phyloP scores from a whole-genome alignment of 2,329 filamentous ascomycete species.

The Chaetomium sp. region DNA sequence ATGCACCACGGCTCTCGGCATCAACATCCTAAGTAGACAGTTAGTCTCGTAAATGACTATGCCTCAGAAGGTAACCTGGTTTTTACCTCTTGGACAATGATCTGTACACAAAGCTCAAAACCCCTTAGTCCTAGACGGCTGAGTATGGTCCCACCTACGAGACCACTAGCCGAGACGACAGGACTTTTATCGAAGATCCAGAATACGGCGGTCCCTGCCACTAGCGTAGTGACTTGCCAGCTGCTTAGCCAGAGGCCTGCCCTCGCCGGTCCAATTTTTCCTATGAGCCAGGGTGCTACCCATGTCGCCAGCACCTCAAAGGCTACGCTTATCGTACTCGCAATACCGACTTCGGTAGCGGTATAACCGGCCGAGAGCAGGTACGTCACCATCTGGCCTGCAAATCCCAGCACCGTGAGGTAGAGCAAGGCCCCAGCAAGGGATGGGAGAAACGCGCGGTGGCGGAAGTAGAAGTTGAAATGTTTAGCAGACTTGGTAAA shows the following conservation, averaged over 20 bases:
- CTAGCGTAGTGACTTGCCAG: slow-evolving; percentile 55
- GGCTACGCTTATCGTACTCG: slow-evolving; percentile 44
- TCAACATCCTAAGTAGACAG: slow-evolving; percentile 43
- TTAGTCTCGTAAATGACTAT: background rate
- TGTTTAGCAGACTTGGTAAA: background rate
- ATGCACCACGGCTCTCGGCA: slow-evolving; percentile 37
- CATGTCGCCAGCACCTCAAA: slow-evolving; percentile 57
- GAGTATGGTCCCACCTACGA: slow-evolving; percentile 46
- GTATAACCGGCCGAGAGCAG: slow-evolving; percentile 37
- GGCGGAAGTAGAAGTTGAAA: slow-evolving; percentile 41
- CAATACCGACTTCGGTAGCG: slow-evolving; percentile 37
- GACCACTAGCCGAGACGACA: slow-evolving; percentile 37
- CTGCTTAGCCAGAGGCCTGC: slow-evolving; percentile 63
- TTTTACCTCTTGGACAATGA: slow-evolving; percentile 16
- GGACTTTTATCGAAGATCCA: slow-evolving; percentile 17
- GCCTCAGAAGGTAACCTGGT: background rate
- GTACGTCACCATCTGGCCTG: slow-evolving; percentile 40
- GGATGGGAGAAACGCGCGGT: slow-evolving; percentile 53
- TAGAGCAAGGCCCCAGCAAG: slow-evolving; percentile 54
- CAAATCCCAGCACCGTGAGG: slow-evolving; percentile 52
- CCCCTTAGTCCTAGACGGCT: slow-evolving; percentile 57
- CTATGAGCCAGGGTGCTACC: slow-evolving; percentile 49
- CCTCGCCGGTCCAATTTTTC: slow-evolving; percentile 49
- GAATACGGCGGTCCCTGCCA: slow-evolving; percentile 36
- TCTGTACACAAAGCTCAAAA: slow-evolving; percentile 54